Evolutionary conservation across 73 alveolate species (phyloP).

Genomic region (Paramecium bursaria): DNA sequence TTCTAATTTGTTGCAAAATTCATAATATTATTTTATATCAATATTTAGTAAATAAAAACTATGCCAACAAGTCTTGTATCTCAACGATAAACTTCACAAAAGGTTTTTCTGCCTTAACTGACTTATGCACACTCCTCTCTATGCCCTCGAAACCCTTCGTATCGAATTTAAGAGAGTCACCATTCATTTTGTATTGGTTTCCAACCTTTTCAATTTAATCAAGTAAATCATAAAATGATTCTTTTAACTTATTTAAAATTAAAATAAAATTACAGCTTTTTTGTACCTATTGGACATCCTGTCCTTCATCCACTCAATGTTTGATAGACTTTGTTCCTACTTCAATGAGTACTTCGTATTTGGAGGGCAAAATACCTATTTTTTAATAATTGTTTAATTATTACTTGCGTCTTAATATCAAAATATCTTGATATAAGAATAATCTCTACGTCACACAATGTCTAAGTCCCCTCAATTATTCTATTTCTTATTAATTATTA

Average conservation of each 20-base stretch:
- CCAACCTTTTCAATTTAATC: slow-evolving; percentile 40
- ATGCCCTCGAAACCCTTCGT: slow-evolving; percentile 12
- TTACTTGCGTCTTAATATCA: slow-evolving; percentile 43
- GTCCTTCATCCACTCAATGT: slow-evolving; percentile 50
- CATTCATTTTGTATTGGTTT: background rate
- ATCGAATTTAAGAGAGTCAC: background rate
- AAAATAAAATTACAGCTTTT: background rate
- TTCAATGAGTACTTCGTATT: slow-evolving; percentile 41
- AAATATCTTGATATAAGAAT: slow-evolving; percentile 48
- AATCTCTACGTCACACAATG: slow-evolving; percentile 43
- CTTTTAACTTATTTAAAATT: background rate
- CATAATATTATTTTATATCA: no score
- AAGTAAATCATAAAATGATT: slow-evolving; percentile 38
- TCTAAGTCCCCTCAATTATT: slow-evolving; percentile 56
- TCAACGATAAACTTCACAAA: slow-evolving; percentile 7
- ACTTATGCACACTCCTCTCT: slow-evolving; percentile 36
- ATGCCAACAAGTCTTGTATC: background rate
- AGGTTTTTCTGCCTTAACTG: slow-evolving; percentile 51
- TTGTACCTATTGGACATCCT: slow-evolving; percentile 34
- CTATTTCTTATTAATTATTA: slow-evolving; percentile 51
- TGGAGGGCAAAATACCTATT: slow-evolving; percentile 62
- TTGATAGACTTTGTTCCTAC: background rate
- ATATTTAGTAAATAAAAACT: slow-evolving; percentile 48
- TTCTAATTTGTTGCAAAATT: no score
- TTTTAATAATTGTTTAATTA: background rate